Conservation (phyloP, 192 early-diverging fungal genomes). For the Anaeromyces robustus region DNA sequence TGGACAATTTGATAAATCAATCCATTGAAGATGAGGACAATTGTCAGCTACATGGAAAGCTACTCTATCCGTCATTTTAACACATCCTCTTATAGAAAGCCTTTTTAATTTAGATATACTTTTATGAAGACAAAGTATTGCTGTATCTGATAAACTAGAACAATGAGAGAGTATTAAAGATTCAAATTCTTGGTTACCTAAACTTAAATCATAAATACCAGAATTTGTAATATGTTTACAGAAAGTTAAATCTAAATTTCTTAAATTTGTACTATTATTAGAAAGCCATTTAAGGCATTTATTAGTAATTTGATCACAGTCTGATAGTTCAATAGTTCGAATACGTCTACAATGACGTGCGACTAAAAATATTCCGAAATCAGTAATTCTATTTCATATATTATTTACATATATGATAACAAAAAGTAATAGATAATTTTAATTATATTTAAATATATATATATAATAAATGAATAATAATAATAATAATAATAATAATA, state of each 20-base stretch:
- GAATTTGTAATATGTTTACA: slow-evolving; percentile 30
- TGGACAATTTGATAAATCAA: background rate
- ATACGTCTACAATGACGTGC: slow-evolving; percentile 26
- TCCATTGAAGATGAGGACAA: background rate
- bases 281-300: slow-evolving; percentile 34
- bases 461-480: too few species aligned
- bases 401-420: background rate
- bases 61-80: slow-evolving; percentile 18
- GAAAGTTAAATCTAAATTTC: slow-evolving; percentile 17
- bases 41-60: slow-evolving; percentile 1
- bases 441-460: too few species aligned
- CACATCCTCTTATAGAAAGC: slow-evolving; percentile 15
- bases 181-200: slow-evolving; percentile 18
- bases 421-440: too few species aligned
- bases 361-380: slow-evolving; percentile 26
- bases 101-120: background rate
- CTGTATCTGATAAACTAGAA: slow-evolving; percentile 22
- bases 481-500: too few species aligned
- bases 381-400: slow-evolving; percentile 15
- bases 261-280: slow-evolving; percentile 15
- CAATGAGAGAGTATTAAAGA: slow-evolving; percentile 21
- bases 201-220: slow-evolving; percentile 25
- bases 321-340: slow-evolving; percentile 12
- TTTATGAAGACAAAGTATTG: slow-evolving; percentile 9
- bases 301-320: slow-evolving; percentile 31